Evolutionary conservation across 495 filamentous ascomycete genomes (phyloP).

Genomic region (Penicillium coffeae): DNA sequence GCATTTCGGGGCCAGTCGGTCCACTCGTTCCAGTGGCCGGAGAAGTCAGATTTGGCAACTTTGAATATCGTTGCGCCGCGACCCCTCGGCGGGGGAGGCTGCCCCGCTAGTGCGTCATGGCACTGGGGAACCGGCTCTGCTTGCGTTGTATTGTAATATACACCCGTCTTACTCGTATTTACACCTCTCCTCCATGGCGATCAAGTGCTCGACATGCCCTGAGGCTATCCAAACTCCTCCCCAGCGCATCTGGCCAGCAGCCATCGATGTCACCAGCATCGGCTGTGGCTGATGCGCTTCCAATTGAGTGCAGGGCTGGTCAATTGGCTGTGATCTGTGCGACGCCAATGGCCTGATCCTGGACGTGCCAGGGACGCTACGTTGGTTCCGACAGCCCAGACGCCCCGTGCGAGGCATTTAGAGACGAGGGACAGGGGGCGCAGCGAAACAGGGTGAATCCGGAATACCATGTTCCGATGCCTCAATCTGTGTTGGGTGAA

Average conservation of each 20-base stretch:
- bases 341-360: neutral
- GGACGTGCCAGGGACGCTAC: neutral
- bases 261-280: slow-evolving; percentile 13
- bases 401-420: slow-evolving; percentile 7
- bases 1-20: slow-evolving; percentile 5
- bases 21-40: slow-evolving; percentile 8
- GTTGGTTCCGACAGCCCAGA: slow-evolving; percentile 1
- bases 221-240: too few relatives aligned
- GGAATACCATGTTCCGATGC: neutral
- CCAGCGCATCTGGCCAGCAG: too few relatives aligned
- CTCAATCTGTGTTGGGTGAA: too few relatives aligned
- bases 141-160: neutral
- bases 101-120: slow-evolving; percentile 22
- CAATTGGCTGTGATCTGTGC: slow-evolving; percentile 3
- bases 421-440: neutral
- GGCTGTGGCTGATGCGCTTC: slow-evolving; percentile 4
- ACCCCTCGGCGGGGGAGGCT: slow-evolving; percentile 1
- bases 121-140: neutral
- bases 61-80: slow-evolving; percentile 11
- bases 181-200: too few relatives aligned
- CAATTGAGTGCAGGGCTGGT: neutral
- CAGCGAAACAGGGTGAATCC: neutral
- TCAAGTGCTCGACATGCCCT: too few relatives aligned
- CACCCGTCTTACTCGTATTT: neutral
- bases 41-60: slow-evolving; percentile 1